These are phyloP conservation scores for Ichthyophthirius multifiliis DNA, from an alignment of 169 alveolate species.

Conservation along the genomic window DNA sequence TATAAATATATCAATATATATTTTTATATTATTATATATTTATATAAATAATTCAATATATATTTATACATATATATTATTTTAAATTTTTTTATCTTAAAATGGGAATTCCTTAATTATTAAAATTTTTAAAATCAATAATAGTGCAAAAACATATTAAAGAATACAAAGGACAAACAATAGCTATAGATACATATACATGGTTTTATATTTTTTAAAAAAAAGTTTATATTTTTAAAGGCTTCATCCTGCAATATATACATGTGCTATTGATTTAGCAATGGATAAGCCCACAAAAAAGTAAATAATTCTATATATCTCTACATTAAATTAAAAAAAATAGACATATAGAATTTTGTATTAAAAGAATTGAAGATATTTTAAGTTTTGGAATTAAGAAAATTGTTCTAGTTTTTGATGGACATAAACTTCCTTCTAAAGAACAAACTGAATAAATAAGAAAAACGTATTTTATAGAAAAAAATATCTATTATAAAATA, in stretches of 20 bases:
- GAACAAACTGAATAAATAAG: conserved; percentile 75
- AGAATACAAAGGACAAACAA: conserved; percentile 49
- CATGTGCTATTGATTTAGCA: conserved; percentile 50
- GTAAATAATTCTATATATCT: neutral
- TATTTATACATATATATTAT: no score
- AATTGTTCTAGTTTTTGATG: conserved; percentile 78
- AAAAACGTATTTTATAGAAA: conserved; percentile 50
- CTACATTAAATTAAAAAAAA: neutral
- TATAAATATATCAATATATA: no score
- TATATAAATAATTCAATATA: no score
- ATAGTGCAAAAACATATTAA: conserved; percentile 37
- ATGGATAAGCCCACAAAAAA: conserved; percentile 40
- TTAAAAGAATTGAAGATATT: conserved; percentile 48
- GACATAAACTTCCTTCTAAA: conserved; percentile 70
- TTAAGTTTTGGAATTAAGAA: conserved; percentile 45
- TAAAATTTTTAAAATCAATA: conserved; percentile 48
- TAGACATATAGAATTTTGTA: conserved; percentile 41
- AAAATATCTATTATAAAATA: neutral
- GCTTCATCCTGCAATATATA: conserved; percentile 59
- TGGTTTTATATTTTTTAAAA: conserved; percentile 33
- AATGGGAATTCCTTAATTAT: conserved; percentile 71
- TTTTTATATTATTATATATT: no score
- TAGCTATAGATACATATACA: conserved; percentile 74
- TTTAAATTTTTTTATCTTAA: no score
- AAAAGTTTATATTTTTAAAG: neutral